These are phyloP conservation scores for Leucoagaricus sp. DNA, from an alignment of 1,284 basidiomycete genomes.

Conservation along the genomic window DNA sequence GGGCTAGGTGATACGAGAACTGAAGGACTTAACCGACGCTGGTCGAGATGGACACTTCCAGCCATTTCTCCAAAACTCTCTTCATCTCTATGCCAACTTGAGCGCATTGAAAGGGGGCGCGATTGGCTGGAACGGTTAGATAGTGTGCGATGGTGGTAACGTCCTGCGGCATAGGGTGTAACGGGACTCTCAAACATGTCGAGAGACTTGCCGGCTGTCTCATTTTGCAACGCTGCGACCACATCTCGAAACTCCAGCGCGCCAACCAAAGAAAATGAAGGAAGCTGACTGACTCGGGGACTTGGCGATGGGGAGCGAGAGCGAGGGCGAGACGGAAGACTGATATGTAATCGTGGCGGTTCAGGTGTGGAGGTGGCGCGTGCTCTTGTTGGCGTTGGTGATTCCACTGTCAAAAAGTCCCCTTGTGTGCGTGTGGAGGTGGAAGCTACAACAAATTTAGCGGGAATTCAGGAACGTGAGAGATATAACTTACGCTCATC, in stretches of 20 bases:
- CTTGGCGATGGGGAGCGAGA: slow-evolving; percentile 40
- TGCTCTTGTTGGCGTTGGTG: slow-evolving; percentile 27
- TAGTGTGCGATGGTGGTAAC: slow-evolving; percentile 49
- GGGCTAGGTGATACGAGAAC: slow-evolving; percentile 26
- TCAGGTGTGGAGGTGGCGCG: slow-evolving; percentile 28
- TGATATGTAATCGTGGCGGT: slow-evolving; percentile 42
- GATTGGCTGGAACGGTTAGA: slow-evolving; percentile 32
- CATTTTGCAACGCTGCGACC: slow-evolving; percentile 74
- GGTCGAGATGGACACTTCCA: slow-evolving; percentile 2
- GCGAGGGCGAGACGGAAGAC: slow-evolving; percentile 40
- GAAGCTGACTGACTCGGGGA: slow-evolving; percentile 54
- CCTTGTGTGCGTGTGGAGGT: slow-evolving; percentile 13
- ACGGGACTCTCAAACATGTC: slow-evolving; percentile 68
- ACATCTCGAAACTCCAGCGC: slow-evolving; percentile 94
- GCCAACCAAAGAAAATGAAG: slow-evolving; percentile 87
- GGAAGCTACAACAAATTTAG: slow-evolving; percentile 21
- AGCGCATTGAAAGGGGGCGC: slow-evolving; percentile 26
- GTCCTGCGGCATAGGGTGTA: slow-evolving; percentile 73
- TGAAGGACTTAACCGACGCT: slow-evolving; percentile 33
- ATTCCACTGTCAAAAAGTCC: slow-evolving; percentile 21
- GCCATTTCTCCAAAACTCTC: slow-evolving; percentile 20
- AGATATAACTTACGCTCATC: slow-evolving; percentile 55
- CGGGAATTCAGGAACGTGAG: background rate
- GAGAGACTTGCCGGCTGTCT: slow-evolving; percentile 59
- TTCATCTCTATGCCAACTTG: slow-evolving; percentile 26